A percentile compares a stretch with the other conserved stretches of the same genome.
These are phyloP conservation scores for Wickerhamomyces canadensis DNA, from an alignment of 805 yeast genomes.

Conservation along the genomic window DNA sequence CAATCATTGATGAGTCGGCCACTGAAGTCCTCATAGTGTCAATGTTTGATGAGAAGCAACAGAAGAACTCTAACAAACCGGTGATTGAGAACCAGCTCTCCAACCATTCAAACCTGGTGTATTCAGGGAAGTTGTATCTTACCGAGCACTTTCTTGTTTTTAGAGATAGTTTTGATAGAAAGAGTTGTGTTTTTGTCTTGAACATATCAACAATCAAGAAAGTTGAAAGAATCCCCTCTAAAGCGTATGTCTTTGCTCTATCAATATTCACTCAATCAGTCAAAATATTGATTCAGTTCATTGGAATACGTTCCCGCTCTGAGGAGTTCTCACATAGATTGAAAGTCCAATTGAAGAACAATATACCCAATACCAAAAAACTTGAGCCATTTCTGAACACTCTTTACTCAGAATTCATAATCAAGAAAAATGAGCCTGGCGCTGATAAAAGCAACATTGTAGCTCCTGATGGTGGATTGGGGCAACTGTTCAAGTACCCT, in stretches of 20 bases:
- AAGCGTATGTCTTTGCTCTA: conserved; percentile 73
- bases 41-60: conserved; percentile 15
- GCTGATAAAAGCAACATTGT: conserved; percentile 31
- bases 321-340: conserved; percentile 73
- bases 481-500: conserved; percentile 79
- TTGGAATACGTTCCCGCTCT: conserved; percentile 73
- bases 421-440: conserved; percentile 40
- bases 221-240: conserved; percentile 79
- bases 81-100: conserved; percentile 5
- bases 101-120: conserved; percentile 27
- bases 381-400: conserved; percentile 62
- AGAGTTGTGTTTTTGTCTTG: conserved; percentile 60
- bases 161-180: conserved; percentile 61
- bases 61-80: conserved; percentile 6
- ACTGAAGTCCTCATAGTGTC: conserved; percentile 50
- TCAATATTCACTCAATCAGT: conserved; percentile 66
- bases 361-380: conserved; percentile 54
- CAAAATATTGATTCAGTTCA: conserved; percentile 60
- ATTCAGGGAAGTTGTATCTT: conserved; percentile 63
- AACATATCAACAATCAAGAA: conserved; percentile 76
- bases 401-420: conserved; percentile 82
- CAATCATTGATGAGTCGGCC: conserved; percentile 55
- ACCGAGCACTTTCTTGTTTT: conserved; percentile 76
- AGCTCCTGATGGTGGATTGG: conserved; percentile 82
- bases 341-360: conserved; percentile 55